Evolutionary conservation across 345 rosid species (phyloP).

Genomic region (Gossypium rotundifolium): DNA sequence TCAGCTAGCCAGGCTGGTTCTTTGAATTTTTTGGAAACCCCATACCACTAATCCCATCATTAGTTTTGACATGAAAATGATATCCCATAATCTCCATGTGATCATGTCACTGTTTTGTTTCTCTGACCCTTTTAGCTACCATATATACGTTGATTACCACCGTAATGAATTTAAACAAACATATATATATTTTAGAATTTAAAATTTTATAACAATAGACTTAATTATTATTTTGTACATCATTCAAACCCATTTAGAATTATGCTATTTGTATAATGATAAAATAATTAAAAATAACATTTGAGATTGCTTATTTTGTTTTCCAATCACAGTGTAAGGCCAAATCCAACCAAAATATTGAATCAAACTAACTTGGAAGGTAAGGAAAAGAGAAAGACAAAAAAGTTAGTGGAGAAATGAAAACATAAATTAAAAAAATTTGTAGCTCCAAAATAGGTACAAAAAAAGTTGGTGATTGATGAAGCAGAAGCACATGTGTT

Average conservation of each 20-base stretch:
- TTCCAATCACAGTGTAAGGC: background rate
- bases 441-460: background rate
- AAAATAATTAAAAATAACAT: too few species aligned
- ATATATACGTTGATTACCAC: background rate
- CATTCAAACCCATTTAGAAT: too few species aligned
- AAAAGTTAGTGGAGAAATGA: background rate
- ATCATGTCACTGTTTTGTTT: background rate
- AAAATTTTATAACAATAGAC: background rate
- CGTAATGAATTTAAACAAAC: background rate
- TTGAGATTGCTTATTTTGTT: too few species aligned
- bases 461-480: background rate
- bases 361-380: background rate
- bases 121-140: background rate
- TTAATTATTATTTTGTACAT: too few species aligned
- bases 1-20: background rate
- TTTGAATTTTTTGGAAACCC: background rate
- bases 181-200: background rate
- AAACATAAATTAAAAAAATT: background rate
- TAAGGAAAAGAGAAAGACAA: background rate
- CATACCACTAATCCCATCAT: background rate
- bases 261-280: too few species aligned
- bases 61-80: conserved; percentile 2
- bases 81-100: background rate
- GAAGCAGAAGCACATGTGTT: conserved; percentile 9
- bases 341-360: background rate